These are phyloP conservation scores for Gossypium lobatum DNA, from an alignment of 441 rosid genomes.

Conservation along the genomic window DNA sequence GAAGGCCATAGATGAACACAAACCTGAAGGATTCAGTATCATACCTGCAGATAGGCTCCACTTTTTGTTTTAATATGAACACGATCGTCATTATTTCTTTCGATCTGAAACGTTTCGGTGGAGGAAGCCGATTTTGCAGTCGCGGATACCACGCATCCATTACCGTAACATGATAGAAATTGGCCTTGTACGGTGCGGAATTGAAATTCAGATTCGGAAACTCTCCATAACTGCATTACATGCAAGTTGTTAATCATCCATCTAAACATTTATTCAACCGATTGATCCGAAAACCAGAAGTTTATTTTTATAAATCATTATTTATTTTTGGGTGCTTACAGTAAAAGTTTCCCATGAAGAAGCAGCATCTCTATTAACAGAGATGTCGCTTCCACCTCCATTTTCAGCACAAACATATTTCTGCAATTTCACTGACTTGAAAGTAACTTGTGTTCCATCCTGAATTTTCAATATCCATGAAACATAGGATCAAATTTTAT, in stretches of 20 bases:
- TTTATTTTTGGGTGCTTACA: constrained; percentile 29
- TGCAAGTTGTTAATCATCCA: constrained; percentile 11
- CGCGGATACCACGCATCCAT: constrained; percentile 45
- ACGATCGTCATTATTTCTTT: constrained; percentile 38
- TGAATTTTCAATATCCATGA: constrained; percentile 23
- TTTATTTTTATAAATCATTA: too few species aligned
- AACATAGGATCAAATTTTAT: neutral
- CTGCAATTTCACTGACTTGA: constrained; percentile 54
- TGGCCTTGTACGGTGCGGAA: constrained; percentile 51
- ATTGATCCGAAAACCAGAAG: too few species aligned
- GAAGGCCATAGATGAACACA: neutral
- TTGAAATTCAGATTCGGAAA: constrained; percentile 48
- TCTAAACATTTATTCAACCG: neutral
- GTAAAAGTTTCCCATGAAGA: constrained; percentile 72
- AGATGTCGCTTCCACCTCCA: constrained; percentile 57
- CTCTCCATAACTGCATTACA: constrained; percentile 59
- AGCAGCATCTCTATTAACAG: constrained; percentile 49
- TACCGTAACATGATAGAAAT: constrained; percentile 57
- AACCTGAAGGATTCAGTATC: neutral
- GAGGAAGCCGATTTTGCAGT: constrained; percentile 42
- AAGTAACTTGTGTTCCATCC: constrained; percentile 68
- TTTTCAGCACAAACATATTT: constrained; percentile 55
- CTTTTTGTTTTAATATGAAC: constrained; percentile 45
- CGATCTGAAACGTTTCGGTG: constrained; percentile 42
- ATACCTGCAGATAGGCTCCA: constrained; percentile 63